Evolutionary conservation across 1,284 basidiomycete genomes (phyloP).

Genomic region (Rhodotorula sp.): DNA sequence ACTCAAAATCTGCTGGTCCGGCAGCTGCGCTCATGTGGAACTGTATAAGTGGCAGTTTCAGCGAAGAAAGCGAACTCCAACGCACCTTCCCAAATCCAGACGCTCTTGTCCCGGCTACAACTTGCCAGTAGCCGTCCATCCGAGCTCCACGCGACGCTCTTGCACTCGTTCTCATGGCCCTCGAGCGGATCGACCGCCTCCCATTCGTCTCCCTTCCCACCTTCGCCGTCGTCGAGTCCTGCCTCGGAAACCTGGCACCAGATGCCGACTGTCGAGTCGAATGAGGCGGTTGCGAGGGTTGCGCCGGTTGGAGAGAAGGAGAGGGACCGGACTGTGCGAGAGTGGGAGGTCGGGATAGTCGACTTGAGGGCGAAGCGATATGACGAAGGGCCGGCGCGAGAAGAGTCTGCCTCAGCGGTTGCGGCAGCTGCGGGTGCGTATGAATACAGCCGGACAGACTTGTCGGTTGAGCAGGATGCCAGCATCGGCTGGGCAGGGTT

Average conservation of each 20-base stretch:
- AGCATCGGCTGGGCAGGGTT: slow-evolving; percentile 78
- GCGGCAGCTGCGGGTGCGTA: slow-evolving; percentile 54
- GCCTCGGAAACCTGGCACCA: slow-evolving; percentile 67
- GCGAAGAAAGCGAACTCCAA: slow-evolving; percentile 13
- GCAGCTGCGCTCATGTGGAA: slow-evolving; percentile 4
- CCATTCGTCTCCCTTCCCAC: slow-evolving; percentile 59
- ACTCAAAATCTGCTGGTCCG: slow-evolving; percentile 77
- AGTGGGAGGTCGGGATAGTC: slow-evolving; percentile 67
- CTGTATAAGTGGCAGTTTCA: background rate
- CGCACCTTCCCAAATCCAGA: slow-evolving; percentile 98
- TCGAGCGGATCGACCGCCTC: slow-evolving; percentile 64
- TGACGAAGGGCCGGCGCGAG: slow-evolving; percentile 21
- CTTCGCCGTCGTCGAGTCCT: slow-evolving; percentile 53
- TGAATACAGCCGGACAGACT: slow-evolving; percentile 78
- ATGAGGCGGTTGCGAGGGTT: slow-evolving; percentile 89
- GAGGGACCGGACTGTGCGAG: slow-evolving; percentile 82
- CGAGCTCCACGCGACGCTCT: slow-evolving; percentile 80
- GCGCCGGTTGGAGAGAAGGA: slow-evolving; percentile 88
- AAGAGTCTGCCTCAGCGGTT: slow-evolving; percentile 2
- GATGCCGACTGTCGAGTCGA: slow-evolving; percentile 87
- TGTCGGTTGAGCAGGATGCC: slow-evolving; percentile 92
- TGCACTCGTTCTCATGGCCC: slow-evolving; percentile 97
- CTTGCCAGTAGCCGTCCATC: slow-evolving; percentile 81
- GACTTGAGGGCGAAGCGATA: slow-evolving; percentile 41
- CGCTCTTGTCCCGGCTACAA: slow-evolving; percentile 92